Base-by-base conservation (phyloP, 1,284 basidiomycete species). In the Ceratobasidium sp. region DNA sequence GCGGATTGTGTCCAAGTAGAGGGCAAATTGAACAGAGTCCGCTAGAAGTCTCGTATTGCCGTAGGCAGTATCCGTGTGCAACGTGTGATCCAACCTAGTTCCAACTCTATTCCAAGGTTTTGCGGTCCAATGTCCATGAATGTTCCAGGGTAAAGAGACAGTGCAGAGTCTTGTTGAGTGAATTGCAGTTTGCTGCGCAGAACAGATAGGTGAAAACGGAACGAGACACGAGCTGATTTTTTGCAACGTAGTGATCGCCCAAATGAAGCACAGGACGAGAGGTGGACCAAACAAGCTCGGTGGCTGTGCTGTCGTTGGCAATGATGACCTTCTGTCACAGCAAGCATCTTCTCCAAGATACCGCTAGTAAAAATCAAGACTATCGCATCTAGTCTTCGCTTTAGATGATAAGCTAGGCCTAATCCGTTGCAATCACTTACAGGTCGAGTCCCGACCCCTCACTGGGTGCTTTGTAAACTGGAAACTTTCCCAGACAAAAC, bases 261-360 rank as follows among this genome's bases (percentile, higher is more conserved):
- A 75, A 75, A 75, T 75, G 73, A 75, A 75, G 73, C 20, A 12
- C 46, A 27, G 35, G 33, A 52, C 1, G 59, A 64, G 73, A 64
- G 73, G n/a, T 30, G 14, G 50, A 75, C 73, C 30, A 75, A 75
- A 75, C 73, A 75, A 41, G 62, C 20, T 35, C 8, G 6, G 60
- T 64, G 60, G 60, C 60, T 64, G 60, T 64, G 60, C 8, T 30
- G 27, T 30, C 27, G 27, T 30, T 30, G 27, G 27, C 27, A 30
- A 30, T 30, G 27, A 30, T 30, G 27, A 30, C 27, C 27, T 30
- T 50, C 16, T 16, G 16, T 50, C 48, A 41, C 38, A 41, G 10
- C 38, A 41, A 41, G 48, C 12, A 50, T 14, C 48, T 50, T 50
- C 48, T 50, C 4, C 20, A 50, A 50, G 16, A 16, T 46, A 16